Evolutionary conservation across 2,329 filamentous ascomycete species (phyloP).

Genomic region (Nothophoma quercina): DNA sequence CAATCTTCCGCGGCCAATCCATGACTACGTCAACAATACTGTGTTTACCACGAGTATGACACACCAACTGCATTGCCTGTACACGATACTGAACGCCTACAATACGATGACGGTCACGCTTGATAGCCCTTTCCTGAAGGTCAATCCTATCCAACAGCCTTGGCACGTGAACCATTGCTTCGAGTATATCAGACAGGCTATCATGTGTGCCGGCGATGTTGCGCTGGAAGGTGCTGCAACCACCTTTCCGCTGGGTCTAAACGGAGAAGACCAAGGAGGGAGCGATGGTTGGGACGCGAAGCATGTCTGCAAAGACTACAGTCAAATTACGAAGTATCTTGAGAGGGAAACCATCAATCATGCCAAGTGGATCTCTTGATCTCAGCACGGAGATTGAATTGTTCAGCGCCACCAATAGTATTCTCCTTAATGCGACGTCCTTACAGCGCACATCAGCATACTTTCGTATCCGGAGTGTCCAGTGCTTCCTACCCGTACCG

Average conservation of each 20-base stretch:
- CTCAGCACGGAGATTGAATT: background rate
- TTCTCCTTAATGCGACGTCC: background rate
- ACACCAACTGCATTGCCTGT: constrained; percentile 46
- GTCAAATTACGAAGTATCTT: constrained; percentile 40
- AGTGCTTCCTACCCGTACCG: background rate
- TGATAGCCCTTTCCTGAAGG: constrained; percentile 10
- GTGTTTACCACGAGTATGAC: constrained; percentile 46
- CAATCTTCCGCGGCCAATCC: constrained; percentile 42
- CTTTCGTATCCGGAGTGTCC: background rate
- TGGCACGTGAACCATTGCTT: constrained; percentile 49
- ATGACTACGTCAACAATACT: constrained; percentile 40
- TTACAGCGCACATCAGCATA: background rate
- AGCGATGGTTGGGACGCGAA: constrained; percentile 47
- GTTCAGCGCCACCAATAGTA: background rate
- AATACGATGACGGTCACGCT: constrained; percentile 34
- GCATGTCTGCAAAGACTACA: constrained; percentile 45
- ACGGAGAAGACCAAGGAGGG: constrained; percentile 40
- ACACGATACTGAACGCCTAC: constrained; percentile 44
- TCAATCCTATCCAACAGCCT: constrained; percentile 35
- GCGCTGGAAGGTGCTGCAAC: constrained; percentile 44
- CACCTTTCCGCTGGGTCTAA: constrained; percentile 36
- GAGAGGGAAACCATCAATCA: constrained; percentile 39
- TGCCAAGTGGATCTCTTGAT: constrained; percentile 38
- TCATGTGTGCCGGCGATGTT: constrained; percentile 46
- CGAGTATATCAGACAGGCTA: constrained; percentile 44